Evolutionary conservation across 306 rosid species (phyloP), one percentile per base, ranked within the genome.

Genomic region (Cucurbita pepo): DNA sequence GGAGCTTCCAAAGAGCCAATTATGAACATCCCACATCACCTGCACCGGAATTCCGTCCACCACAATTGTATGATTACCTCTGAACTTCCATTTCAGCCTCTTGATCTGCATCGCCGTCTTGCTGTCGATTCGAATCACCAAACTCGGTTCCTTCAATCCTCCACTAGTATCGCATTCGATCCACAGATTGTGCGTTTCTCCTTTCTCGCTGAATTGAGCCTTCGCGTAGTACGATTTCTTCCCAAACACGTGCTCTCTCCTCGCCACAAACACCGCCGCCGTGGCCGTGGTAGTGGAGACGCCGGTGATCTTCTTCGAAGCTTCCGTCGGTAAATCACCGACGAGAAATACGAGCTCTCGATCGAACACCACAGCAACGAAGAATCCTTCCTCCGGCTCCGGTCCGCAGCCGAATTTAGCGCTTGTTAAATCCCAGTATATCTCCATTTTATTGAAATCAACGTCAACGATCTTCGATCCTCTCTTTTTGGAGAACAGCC

Each of bases 21-120:
- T 82, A 82, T 90, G 94, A 19, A 90, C 97, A 83, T 93, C 97
- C 97, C 96, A 92, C 14, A 86, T 88, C 65, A 92, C 96, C 81
- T 90, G 83, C 50, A 92, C 88, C 1, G 87, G 90, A 53, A 90
- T 50, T 19, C 95, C 97, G 81, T 90, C 95, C 58, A 92, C 91
- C 77, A 85, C 55, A 82, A 92, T 86, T 18, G 91, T 85, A 71
- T 87, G 76, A 47, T 92, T 90, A 0, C 97, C 97, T 25, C 96
- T 71, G 79, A 92, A 92, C 71, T 92, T 92, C 97, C 96, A 92
- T 67, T 83, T 92, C 61, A 92, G 77, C 72, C 89, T 56, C 90
- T 88, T 90, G 75, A 92, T 90, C 81, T 86, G 81, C 86, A 92
- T 85, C 81, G 85, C 97, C 14, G 73, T 81, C 79, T 88, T 86